Conservation (phyloP, 2,329 filamentous ascomycete species). For the Aspergillus japonicus region DNA sequence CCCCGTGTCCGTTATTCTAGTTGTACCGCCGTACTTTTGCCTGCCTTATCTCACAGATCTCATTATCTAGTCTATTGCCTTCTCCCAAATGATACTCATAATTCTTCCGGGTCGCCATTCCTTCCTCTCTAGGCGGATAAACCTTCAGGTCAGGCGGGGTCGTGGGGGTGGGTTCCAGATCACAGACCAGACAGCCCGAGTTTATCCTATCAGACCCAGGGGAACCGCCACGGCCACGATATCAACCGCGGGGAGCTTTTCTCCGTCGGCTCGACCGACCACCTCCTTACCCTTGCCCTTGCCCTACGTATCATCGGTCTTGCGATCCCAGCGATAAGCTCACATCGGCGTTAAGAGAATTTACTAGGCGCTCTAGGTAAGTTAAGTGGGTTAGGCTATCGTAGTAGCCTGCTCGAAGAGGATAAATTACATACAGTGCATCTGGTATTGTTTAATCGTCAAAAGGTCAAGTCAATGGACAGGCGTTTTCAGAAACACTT, state of each 20-base stretch:
- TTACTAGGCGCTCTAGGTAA: neutral
- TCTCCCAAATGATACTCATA: constrained; percentile 1
- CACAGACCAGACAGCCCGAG: constrained; percentile 12
- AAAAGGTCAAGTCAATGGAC: neutral
- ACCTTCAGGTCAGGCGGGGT: constrained; percentile 1
- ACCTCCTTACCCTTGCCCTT: neutral
- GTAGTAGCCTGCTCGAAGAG: neutral
- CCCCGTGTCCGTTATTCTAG: neutral
- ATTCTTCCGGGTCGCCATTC: neutral
- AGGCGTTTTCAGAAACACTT: neutral
- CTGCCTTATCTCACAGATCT: constrained; percentile 13
- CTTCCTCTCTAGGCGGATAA: constrained; percentile 5
- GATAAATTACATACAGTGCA: neutral
- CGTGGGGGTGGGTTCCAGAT: constrained; percentile 13
- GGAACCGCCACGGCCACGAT: constrained; percentile 19
- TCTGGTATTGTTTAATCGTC: neutral
- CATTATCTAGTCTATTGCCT: constrained; percentile 1
- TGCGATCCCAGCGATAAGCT: constrained; percentile 6
- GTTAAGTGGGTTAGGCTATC: neutral
- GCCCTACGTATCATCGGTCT: neutral
- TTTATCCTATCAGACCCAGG: constrained; percentile 20
- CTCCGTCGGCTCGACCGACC: constrained; percentile 1
- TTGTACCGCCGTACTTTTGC: constrained; percentile 14
- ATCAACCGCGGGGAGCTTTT: constrained; percentile 11
- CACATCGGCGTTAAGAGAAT: neutral